Base-by-base conservation (phyloP, 2,329 filamentous ascomycete genomes). In the Diaporthe citrichinensis region DNA sequence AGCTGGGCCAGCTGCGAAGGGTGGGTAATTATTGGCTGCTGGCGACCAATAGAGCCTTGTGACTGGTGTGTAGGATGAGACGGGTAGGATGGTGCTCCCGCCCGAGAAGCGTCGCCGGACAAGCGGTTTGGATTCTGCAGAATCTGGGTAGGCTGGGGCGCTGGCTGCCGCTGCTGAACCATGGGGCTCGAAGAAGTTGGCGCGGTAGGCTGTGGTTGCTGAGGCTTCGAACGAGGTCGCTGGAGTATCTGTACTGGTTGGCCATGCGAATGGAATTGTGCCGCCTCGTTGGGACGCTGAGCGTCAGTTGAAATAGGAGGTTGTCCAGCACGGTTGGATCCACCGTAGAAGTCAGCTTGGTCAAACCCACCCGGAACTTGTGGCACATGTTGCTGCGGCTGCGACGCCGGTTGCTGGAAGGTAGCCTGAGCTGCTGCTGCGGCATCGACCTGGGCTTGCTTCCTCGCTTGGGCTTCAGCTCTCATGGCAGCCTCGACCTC, bases 401-500 rank as follows among this genome's bases (percentile, higher is more conserved):
- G 62, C 55, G 84, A 82, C 78, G 79, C n/a, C 14, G 65, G 79
- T 46, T 81, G 80, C 59, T 76, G 74, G 17, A 34, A 51, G 55
- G 77, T 79, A 51, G 76, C 79, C n/a, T 82, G 79, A 46, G 85
- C 80, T 25, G 83, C 82, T 51, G 83, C 80, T 25, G 84, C 78
- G 10, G 84, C 81, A 62, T 62, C 73, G 28, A 68, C 61, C 74
- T 85, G 81, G 12, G 85, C 80, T 15, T 87, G 85, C 77, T 88
- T 89, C 80, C 90, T 90, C 44, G 91, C 86, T 79, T 96, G 93
- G 46, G 90, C 69, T 65, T 77, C 74, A 15, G 74, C 89, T 76
- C 94, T 92, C 93, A 99, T 96, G 78, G 95, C 93, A 72, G 96
- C 96, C 86, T 99, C 97, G 28, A 99, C 96, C 86, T 99, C 97